These are phyloP conservation scores for Lactifluus hygrophoroides DNA, from an alignment of 768 basidiomycete species.

Conservation along the genomic window DNA sequence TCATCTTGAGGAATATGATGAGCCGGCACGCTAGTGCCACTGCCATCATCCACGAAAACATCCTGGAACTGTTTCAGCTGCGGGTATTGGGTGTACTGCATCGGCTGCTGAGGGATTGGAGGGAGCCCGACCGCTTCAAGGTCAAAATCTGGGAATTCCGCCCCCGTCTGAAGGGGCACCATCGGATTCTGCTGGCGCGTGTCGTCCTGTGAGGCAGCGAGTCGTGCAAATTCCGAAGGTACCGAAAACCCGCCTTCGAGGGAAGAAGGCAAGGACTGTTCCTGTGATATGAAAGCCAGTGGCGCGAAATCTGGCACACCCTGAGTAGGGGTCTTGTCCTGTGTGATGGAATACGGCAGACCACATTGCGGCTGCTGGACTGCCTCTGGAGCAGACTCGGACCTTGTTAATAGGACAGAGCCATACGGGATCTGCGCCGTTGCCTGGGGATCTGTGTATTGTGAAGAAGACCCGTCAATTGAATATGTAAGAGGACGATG, in stretches of 20 bases:
- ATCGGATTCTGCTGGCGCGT: not conserved
- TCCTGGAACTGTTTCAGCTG: slow-evolving; percentile 13
- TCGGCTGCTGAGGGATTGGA: not conserved
- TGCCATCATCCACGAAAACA: slow-evolving; percentile 13
- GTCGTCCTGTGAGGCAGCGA: not conserved
- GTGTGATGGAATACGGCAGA: slow-evolving; percentile 1
- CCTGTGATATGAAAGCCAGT: not conserved
- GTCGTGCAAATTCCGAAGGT: not conserved
- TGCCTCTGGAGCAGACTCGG: not conserved
- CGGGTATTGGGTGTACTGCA: slow-evolving; percentile 11
- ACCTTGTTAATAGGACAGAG: not conserved
- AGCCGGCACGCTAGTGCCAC: slow-evolving; percentile 9
- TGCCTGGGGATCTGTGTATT: not conserved
- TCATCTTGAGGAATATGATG: slow-evolving; percentile 27
- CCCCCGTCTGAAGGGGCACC: not conserved
- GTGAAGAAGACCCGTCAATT: slow-evolving; percentile 3
- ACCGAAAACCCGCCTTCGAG: not conserved
- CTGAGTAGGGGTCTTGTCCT: not conserved
- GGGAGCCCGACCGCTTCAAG: slow-evolving; percentile 1
- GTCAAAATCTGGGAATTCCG: slow-evolving; percentile 6
- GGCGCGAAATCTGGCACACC: not conserved
- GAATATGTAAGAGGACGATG: not conserved
- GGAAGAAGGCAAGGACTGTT: not conserved
- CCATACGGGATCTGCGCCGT: not conserved
- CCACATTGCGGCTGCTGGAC: slow-evolving; percentile 4